Evolutionary conservation across 1,284 basidiomycete species (phyloP).

Genomic region (Heimioporus punctisporus): DNA sequence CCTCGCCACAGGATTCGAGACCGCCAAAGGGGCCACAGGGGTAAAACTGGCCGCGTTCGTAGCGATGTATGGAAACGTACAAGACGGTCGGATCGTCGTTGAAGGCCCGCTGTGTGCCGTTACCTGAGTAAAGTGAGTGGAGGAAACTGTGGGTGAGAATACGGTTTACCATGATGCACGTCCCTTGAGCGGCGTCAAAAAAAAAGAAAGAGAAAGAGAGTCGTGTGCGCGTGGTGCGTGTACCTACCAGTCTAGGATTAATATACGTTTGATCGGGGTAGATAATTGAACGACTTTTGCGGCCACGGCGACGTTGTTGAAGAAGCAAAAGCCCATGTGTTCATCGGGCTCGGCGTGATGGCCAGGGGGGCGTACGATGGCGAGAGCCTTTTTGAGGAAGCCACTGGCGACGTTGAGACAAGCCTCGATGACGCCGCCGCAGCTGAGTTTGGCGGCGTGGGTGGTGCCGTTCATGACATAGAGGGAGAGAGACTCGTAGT

Average conservation of each 20-base stretch:
- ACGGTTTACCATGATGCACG: constrained; percentile 85
- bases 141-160: not conserved
- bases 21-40: constrained; percentile 92
- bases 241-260: constrained; percentile 95
- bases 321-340: constrained; percentile 99
- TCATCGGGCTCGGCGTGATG: constrained; percentile 99
- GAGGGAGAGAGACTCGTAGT: constrained; percentile 90
- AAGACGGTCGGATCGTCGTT: constrained; percentile 90
- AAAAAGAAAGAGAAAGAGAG: no score
- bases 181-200: constrained; percentile 63
- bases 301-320: constrained; percentile 98
- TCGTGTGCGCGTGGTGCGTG: constrained; percentile 1
- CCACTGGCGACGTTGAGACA: constrained; percentile 85
- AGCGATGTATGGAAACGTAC: constrained; percentile 97
- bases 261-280: constrained; percentile 74
- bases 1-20: constrained; percentile 85
- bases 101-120: constrained; percentile 97
- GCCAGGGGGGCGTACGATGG: constrained; percentile 96
- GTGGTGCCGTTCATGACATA: constrained; percentile 93
- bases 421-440: constrained; percentile 95
- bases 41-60: constrained; percentile 92
- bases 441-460: constrained; percentile 84
- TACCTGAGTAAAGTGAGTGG: constrained; percentile 55
- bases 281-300: constrained; percentile 76
- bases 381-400: constrained; percentile 87